A percentile compares a stretch with the other conserved stretches of the same genome.
phyloP scores from a whole-genome alignment of 1,139 yeast genomes.

The Scheffersomyces illinoinensis region DNA sequence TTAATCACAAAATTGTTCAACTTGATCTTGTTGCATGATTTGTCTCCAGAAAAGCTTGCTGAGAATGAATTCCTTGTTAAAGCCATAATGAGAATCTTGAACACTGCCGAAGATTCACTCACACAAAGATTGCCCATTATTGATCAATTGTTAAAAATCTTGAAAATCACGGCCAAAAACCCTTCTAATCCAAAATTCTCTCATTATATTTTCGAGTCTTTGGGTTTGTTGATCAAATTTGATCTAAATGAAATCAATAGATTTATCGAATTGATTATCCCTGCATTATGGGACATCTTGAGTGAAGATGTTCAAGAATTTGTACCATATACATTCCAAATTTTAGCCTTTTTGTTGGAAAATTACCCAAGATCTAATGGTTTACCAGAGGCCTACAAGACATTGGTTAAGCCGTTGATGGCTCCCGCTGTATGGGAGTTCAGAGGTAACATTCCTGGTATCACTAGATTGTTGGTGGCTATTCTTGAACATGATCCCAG shows the following conservation, averaged over 20 bases:
- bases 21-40: slow-evolving; percentile 58
- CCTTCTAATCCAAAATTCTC: slow-evolving; percentile 95
- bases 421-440: slow-evolving; percentile 93
- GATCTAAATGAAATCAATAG: slow-evolving; percentile 38
- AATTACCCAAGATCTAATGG: slow-evolving; percentile 48
- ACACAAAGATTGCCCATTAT: slow-evolving; percentile 47
- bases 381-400: slow-evolving; percentile 65
- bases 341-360: slow-evolving; percentile 77
- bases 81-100: slow-evolving; percentile 79
- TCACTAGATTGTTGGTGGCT: slow-evolving; percentile 75
- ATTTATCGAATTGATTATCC: slow-evolving; percentile 61
- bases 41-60: slow-evolving; percentile 84
- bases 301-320: slow-evolving; percentile 91
- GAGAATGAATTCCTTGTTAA: slow-evolving; percentile 94
- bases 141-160: slow-evolving; percentile 67
- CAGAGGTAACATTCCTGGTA: slow-evolving; percentile 90
- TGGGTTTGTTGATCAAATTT: slow-evolving; percentile 72
- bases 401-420: slow-evolving; percentile 75
- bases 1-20: slow-evolving; percentile 66
- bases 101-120: slow-evolving; percentile 69
- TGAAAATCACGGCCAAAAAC: slow-evolving; percentile 73
- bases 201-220: slow-evolving; percentile 86
- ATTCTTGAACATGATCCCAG: slow-evolving; percentile 64
- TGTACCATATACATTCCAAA: slow-evolving; percentile 88
- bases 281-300: slow-evolving; percentile 65